These are phyloP conservation scores for Podospora tetraspora DNA, from an alignment of 495 filamentous ascomycete genomes.

Conservation along the genomic window DNA sequence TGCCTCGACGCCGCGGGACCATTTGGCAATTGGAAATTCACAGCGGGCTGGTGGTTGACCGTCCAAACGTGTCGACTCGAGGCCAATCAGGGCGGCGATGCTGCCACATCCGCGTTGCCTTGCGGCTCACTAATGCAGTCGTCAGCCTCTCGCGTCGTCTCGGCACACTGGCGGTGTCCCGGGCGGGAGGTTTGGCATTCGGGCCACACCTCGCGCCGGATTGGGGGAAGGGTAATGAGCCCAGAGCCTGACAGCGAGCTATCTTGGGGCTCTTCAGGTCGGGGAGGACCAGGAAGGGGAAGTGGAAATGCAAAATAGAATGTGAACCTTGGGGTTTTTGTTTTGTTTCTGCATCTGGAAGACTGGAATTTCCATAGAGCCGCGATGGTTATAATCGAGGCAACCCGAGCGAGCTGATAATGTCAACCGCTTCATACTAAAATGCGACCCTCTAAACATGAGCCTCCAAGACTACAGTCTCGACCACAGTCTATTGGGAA, in stretches of 20 bases:
- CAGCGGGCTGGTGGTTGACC: not conserved
- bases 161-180: not conserved
- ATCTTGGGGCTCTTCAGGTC: not conserved
- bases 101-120: not conserved
- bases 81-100: not conserved
- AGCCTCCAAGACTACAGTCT: not conserved
- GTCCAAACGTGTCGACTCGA: not conserved
- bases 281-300: not conserved
- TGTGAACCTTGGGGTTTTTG: not conserved
- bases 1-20: not conserved
- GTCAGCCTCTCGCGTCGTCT: not conserved
- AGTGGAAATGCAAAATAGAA: not conserved
- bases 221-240: not conserved
- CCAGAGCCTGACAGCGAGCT: too few relatives aligned
- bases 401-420: not conserved
- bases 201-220: not conserved
- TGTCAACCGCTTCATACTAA: not conserved
- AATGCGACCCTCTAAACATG: not conserved
- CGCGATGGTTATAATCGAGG: not conserved
- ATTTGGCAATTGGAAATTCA: conserved; percentile 1
- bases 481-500: not conserved
- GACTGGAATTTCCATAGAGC: not conserved
- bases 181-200: not conserved
- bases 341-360: not conserved
- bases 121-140: not conserved